phyloP scores from a whole-genome alignment of 106 monocot species.

The Cymbidium sinense region DNA sequence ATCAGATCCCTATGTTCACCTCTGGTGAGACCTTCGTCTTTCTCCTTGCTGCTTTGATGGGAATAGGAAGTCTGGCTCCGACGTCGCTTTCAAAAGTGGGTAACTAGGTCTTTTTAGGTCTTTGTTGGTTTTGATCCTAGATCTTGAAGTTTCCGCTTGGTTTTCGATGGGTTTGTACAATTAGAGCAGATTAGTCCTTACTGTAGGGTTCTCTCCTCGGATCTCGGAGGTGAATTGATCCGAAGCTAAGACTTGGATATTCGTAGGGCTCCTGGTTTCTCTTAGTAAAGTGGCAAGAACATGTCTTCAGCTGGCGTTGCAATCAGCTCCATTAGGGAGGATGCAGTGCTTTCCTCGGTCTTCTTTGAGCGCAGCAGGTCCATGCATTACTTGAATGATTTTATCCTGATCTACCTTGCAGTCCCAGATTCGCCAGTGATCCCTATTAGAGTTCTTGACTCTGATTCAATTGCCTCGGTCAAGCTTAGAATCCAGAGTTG shows the following conservation, averaged over 20 bases:
- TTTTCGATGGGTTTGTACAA: neutral
- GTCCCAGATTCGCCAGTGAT: constrained; percentile 42
- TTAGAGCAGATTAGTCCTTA: neutral
- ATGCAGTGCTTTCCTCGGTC: constrained; percentile 24
- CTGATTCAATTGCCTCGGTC: constrained; percentile 70
- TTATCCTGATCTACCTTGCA: constrained; percentile 61
- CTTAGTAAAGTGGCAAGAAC: constrained; percentile 6
- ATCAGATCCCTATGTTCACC: neutral
- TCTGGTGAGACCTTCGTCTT: neutral
- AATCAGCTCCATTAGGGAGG: constrained; percentile 28
- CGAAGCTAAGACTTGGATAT: neutral
- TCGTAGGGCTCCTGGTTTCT: neutral
- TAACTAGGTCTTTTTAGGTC: neutral
- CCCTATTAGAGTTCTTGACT: constrained; percentile 52
- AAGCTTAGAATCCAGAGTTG: constrained; percentile 68
- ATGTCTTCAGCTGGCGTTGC: constrained; percentile 67
- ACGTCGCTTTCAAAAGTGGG: neutral
- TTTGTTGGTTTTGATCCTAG: neutral
- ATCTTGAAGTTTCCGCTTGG: neutral
- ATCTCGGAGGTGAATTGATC: neutral
- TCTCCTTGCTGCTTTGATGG: neutral
- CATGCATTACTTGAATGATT: constrained; percentile 32
- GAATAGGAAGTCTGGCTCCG: neutral
- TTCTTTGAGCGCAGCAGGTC: constrained; percentile 31
- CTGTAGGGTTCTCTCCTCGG: neutral